Percentiles rank a stretch among this genome's conserved stretches.
Conservation (phyloP, 2,329 filamentous ascomycete species). For the Ophiostoma tasmaniense region DNA sequence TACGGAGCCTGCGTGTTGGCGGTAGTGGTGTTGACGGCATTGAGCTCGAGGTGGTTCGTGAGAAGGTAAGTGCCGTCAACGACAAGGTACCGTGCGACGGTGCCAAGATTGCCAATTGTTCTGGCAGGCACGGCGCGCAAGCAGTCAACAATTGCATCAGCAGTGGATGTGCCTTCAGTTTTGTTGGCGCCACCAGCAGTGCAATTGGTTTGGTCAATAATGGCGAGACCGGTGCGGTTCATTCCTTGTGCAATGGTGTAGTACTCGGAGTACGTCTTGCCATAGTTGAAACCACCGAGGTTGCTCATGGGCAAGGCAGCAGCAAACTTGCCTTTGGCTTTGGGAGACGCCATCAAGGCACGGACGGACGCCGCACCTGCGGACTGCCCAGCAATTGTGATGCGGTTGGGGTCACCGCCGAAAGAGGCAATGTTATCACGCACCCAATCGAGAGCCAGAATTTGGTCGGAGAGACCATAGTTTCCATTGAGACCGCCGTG, state of each 20-base stretch:
- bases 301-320: slow-evolving; percentile 38
- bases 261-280: slow-evolving; percentile 50
- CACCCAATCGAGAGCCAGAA: slow-evolving; percentile 42
- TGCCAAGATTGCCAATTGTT: slow-evolving; percentile 32
- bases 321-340: slow-evolving; percentile 39
- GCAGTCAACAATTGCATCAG: slow-evolving; percentile 36
- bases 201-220: slow-evolving; percentile 46
- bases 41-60: slow-evolving; percentile 38
- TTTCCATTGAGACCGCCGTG: slow-evolving; percentile 40
- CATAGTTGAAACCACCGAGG: slow-evolving; percentile 41
- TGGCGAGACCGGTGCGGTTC: slow-evolving; percentile 38
- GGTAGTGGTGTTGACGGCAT: slow-evolving; percentile 28
- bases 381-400: slow-evolving; percentile 48
- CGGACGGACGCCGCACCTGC: slow-evolving; percentile 46
- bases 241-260: slow-evolving; percentile 47
- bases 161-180: slow-evolving; percentile 27
- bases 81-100: slow-evolving; percentile 44
- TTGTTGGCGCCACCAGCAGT: slow-evolving; percentile 26
- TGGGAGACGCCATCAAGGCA: slow-evolving; percentile 41
- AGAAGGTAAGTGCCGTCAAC: slow-evolving; percentile 49
- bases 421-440: slow-evolving; percentile 43
- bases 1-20: slow-evolving; percentile 40
- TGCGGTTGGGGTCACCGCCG: slow-evolving; percentile 48
- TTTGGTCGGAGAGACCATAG: slow-evolving; percentile 41
- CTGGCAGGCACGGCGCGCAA: slow-evolving; percentile 39